Conservation (phyloP, 108 stramenopile genomes). For the Cyclostephanos invisitatus region DNA sequence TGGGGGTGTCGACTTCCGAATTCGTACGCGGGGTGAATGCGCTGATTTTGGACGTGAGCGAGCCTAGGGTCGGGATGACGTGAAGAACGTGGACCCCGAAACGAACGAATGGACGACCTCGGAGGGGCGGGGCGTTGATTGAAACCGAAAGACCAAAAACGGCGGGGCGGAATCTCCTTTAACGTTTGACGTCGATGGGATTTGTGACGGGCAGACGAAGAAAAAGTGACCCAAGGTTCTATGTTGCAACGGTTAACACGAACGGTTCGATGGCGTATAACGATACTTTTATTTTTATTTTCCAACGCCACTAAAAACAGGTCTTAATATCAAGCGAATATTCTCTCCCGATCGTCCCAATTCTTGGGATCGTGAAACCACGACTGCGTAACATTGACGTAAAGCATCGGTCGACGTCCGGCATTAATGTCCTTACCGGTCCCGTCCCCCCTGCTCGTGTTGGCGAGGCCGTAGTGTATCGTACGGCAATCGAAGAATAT, state of each 20-base stretch:
- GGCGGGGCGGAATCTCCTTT: too few species aligned
- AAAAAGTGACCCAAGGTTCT: too few species aligned
- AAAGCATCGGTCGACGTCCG: conserved; percentile 71
- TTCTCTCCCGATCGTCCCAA: conserved; percentile 43
- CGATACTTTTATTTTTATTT: too few species aligned
- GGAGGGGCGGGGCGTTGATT: too few species aligned
- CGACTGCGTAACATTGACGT: conserved; percentile 72
- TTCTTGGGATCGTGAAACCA: conserved; percentile 90
- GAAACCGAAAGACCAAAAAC: too few species aligned
- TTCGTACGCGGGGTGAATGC: conserved; percentile 55
- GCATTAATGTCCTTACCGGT: conserved; percentile 24
- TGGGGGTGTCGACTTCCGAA: conserved; percentile 75
- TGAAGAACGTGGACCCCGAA: too few species aligned
- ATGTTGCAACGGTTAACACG: too few species aligned
- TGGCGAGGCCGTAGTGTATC: conserved; percentile 86
- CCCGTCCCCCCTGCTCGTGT: conserved; percentile 47
- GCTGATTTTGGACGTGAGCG: conserved; percentile 67
- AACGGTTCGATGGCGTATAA: too few species aligned
- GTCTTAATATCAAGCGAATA: conserved; percentile 23
- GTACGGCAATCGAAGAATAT: conserved; percentile 85
- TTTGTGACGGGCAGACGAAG: too few species aligned
- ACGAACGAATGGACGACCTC: too few species aligned
- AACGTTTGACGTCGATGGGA: too few species aligned
- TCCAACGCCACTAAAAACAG: too few species aligned
- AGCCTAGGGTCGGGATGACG: conserved; percentile 14